These are phyloP conservation scores for Didymella keratinophila DNA, from an alignment of 2,329 filamentous ascomycete species.

Conservation along the genomic window DNA sequence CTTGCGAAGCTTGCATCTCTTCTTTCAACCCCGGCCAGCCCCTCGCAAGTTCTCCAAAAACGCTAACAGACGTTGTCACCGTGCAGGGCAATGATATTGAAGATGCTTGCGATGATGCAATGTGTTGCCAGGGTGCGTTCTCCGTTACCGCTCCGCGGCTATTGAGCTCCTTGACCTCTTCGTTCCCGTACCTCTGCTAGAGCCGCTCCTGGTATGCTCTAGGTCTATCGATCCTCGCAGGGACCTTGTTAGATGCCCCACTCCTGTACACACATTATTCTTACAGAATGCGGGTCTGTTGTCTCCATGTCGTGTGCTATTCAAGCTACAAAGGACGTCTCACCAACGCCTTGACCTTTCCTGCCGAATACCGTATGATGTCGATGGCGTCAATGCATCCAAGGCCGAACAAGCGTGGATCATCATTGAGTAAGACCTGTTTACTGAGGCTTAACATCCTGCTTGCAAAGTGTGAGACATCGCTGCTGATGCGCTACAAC, in stretches of 20 bases:
- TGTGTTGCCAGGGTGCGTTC: background rate
- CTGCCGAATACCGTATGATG: background rate
- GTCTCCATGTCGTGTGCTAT: too few species aligned
- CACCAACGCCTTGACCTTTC: too few species aligned
- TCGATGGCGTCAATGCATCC: background rate
- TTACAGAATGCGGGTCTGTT: too few species aligned
- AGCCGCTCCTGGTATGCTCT: background rate
- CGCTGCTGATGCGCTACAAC: background rate
- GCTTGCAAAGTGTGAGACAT: background rate
- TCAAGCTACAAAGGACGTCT: too few species aligned
- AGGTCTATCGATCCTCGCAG: background rate
- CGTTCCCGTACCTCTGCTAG: background rate
- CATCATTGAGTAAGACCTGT: background rate
- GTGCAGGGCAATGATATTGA: background rate
- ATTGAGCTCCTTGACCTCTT: background rate
- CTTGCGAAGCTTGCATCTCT: conserved; percentile 5
- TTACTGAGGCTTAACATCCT: background rate
- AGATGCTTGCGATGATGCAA: background rate
- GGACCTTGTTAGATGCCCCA: background rate
- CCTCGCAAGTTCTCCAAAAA: background rate
- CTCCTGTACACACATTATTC: background rate
- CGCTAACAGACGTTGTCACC: background rate
- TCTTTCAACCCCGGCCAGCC: background rate
- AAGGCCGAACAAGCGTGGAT: background rate
- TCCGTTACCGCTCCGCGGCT: background rate